Base-by-base conservation (phyloP, 306 rosid species). In the Rosa lucieae region DNA sequence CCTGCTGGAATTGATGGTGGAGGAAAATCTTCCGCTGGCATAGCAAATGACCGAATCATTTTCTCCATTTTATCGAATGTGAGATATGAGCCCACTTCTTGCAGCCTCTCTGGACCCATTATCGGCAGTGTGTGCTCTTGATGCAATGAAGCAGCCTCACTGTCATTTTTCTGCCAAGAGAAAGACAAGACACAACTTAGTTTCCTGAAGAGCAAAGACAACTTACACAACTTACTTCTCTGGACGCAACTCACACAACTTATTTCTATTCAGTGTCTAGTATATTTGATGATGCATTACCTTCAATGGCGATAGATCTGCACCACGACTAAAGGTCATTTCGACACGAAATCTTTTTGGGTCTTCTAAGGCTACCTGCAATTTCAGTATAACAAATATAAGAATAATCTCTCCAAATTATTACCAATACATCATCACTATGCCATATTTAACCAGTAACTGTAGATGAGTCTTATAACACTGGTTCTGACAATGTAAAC, bases 1-100 rank as follows among this genome's bases (percentile, higher is more conserved):
- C 95, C 96, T 2, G 85, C 94, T 10, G 98, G 99, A 58, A 89
- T 84, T 61, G 93, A 87, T 12, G 97, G 90, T 4, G 99, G 94
- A 77, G 97, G 99, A 78, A 95, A 95, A 84, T 95, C 99, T 87
- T 95, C 99, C 0, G 97, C 98, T 26, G 99, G 99, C 99, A 95
- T 95, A 13, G 99, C 99, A 75, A 95, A 95, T n/a, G 98, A 92
- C 35, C 87, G 99, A 81, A 93, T 66, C 99, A 95, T 91, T 80
- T 53, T 87, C 83, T 95, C 99, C 97, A 93, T 88, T 77, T 88
- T 91, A 71, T 93, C 99, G 43, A 95, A 83, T 32, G 98, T 91
- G 46, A 91, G 92, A 88, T 84, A 95, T 2, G 96, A 95, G 59
- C 92, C 96, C 55, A 86, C 74, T 81, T 89, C 97, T 84, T 95